These are phyloP conservation scores for Suhomyces anneliseae DNA, from an alignment of 1,139 yeast species.

Conservation along the genomic window DNA sequence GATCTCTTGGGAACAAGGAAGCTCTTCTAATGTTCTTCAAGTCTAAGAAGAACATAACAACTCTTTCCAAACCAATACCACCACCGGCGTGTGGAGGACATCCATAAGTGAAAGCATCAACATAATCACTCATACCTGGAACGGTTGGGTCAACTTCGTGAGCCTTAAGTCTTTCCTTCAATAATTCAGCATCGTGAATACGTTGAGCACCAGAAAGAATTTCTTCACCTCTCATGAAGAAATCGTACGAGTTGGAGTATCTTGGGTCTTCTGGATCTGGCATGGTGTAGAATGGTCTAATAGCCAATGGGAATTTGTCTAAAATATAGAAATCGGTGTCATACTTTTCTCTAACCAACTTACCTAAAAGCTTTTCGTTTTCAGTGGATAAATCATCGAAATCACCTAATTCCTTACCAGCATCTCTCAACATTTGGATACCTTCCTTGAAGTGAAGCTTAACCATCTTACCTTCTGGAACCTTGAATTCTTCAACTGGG, in stretches of 20 bases:
- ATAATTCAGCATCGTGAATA: conserved; percentile 86
- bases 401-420: conserved; percentile 80
- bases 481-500: conserved; percentile 96
- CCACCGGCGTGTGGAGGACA: conserved; percentile 99
- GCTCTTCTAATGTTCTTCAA: conserved; percentile 97
- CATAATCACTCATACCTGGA: conserved; percentile 86
- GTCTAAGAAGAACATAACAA: conserved; percentile 95
- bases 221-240: conserved; percentile 99
- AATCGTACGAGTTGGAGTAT: conserved; percentile 94
- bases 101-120: conserved; percentile 89
- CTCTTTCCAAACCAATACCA: conserved; percentile 98
- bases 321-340: conserved; percentile 96
- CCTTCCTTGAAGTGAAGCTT: conserved; percentile 90
- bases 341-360: conserved; percentile 86
- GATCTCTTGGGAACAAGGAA: conserved; percentile 98
- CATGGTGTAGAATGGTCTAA: conserved; percentile 99
- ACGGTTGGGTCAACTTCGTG: conserved; percentile 80
- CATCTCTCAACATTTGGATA: conserved; percentile 76
- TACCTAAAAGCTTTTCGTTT: conserved; percentile 90
- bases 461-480: conserved; percentile 92
- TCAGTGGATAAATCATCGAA: conserved; percentile 91
- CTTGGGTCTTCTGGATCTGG: conserved; percentile 91
- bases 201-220: conserved; percentile 99
- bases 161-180: conserved; percentile 75
- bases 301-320: conserved; percentile 95